Evolutionary conservation across 371 early-diverging fungal genomes (phyloP), one percentile per base, ranked within the genome.

Genomic region (Amoeboaphelidium protococcarum): DNA sequence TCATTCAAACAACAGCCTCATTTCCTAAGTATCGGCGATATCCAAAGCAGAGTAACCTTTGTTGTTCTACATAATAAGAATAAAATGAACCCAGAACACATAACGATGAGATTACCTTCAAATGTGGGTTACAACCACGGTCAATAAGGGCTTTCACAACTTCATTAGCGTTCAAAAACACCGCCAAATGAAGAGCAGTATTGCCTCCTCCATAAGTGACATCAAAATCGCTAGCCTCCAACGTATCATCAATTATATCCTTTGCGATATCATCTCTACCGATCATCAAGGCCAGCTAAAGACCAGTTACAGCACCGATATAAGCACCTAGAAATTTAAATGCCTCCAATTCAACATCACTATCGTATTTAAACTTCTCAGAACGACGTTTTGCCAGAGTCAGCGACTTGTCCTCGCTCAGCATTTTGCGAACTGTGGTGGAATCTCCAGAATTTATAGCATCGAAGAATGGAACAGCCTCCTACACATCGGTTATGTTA

Each of bases 221-320:
- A 46, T 63, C 58, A 55, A 59, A 50, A 52, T 60, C 59, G 53
- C 73, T 16, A 31, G 37, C 69, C 20, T 69, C 57, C 41, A 73
- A 62, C 0, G 72, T 63, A 2, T 68, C 25, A 49, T 76, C 76
- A 23, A 72, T 41, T 49, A 77, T 72, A 59, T 77, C 76, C 46
- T 53, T 61, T 1, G 76, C 75, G 31, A 73, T 63, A 0, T 50
- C 47, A 47, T 76, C 74, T 12, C 64, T 49, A 24, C 72, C 74
- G 10, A 51, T 51, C 44, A 76, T 46, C 19, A 77, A 59, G 0
- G 75, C 71, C 23, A 60, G 46, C 42, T 74, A 75, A 25, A 77
- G 46, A 0, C 69, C 65, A 0, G 72, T 70, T 25, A 54, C 25
- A 23, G 13, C 2, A 3, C 66, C 66, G 40, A 63, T 48, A 48